These are phyloP conservation scores for Rhodomyrtus tomentosa DNA, from an alignment of 345 rosid species.

Conservation along the genomic window DNA sequence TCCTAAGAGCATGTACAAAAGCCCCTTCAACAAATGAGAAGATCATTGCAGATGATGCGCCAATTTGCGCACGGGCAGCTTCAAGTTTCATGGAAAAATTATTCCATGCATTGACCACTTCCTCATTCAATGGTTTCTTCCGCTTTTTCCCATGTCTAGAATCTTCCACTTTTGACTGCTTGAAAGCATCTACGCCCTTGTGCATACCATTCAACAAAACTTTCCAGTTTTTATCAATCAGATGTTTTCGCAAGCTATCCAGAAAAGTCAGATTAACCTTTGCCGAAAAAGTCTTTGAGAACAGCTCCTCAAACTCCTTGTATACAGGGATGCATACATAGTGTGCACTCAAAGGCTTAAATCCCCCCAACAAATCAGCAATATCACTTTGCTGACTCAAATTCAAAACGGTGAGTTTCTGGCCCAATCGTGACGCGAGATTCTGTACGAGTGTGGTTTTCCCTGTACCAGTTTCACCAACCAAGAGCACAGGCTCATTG, in stretches of 20 bases:
- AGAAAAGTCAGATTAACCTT: slow-evolving; percentile 32
- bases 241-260: slow-evolving; percentile 26
- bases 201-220: slow-evolving; percentile 33
- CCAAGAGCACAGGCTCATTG: slow-evolving; percentile 92
- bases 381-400: slow-evolving; percentile 97
- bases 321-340: slow-evolving; percentile 57
- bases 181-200: slow-evolving; percentile 21
- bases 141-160: slow-evolving; percentile 49
- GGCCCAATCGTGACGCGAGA: slow-evolving; percentile 68
- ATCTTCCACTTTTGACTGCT: slow-evolving; percentile 8
- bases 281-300: slow-evolving; percentile 31
- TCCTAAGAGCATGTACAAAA: slow-evolving; percentile 76
- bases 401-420: slow-evolving; percentile 86
- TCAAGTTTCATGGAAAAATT: slow-evolving; percentile 39
- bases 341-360: slow-evolving; percentile 78
- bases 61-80: slow-evolving; percentile 41
- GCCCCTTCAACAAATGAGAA: slow-evolving; percentile 98
- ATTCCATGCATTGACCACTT: slow-evolving; percentile 36
- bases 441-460: slow-evolving; percentile 96
- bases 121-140: slow-evolving; percentile 43
- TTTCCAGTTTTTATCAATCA: slow-evolving; percentile 51
- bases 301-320: slow-evolving; percentile 56
- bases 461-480: slow-evolving; percentile 99
- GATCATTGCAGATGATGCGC: slow-evolving; percentile 63
- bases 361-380: slow-evolving; percentile 92